Base-by-base conservation (phyloP, 164 flowering plant genomes). In the Magnolia officinalis region DNA sequence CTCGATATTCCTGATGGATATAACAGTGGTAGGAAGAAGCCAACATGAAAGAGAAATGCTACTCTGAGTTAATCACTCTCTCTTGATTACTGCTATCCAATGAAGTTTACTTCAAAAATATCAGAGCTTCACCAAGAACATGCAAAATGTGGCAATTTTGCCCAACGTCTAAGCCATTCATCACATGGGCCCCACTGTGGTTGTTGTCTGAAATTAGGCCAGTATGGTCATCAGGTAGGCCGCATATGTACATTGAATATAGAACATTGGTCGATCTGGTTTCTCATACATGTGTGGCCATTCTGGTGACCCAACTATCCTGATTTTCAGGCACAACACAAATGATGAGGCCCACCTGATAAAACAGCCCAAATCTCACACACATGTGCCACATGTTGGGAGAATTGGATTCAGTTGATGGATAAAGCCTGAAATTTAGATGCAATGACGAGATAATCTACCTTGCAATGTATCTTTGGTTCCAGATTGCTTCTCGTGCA, bases 401-500 rank as follows among this genome's bases (percentile, higher is more conserved):
- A 55, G 61, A 55, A 16, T 16, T 14, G 13, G 18, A 55, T 55
- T 55, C 18, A 11, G 61, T 55, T 55, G 13, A 16, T 11, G 18
- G 18, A 55, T 11, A 55, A 16, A 55, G 18, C 61, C 13, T 9
- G 16, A 55, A 11, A 11, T 55, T 55, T 55, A 55, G 3, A 55
- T 55, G 13, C 18, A 16, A 55, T 55, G 61, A 55, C 61, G 10
- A 55, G 61, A 55, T 55, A 37, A 37, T 7, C 7, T 83, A 91
- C 94, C 89, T 73, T 37, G 74, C 1, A 66, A 63, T 6, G 50
- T 76, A 71, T 75, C 72, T 59, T 50, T 79, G 73, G 50, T 75
- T 77, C 74, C 84, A 83, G 50, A 78, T 76, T 77, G 84, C 50
- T 58, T 72, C 80, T 31, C 2, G 10, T 63, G 77, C 76, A 78